Evolutionary conservation across 371 early-diverging fungal species (phyloP).

Genomic region (Globomyces sp.): DNA sequence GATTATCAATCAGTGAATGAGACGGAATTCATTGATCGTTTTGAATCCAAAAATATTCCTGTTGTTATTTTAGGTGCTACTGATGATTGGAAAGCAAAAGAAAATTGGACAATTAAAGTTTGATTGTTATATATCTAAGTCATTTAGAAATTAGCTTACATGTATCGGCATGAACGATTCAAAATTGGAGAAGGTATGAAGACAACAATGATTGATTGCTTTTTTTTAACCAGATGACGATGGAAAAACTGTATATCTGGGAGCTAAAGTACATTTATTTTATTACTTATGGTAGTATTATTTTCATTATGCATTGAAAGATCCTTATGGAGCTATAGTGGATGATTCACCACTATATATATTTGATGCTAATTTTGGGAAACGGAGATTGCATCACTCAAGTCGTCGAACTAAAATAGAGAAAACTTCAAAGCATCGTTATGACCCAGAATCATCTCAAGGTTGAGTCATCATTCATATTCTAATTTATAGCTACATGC

Average conservation of each 20-base stretch:
- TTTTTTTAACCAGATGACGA: constrained; percentile 55
- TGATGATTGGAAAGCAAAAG: constrained; percentile 60
- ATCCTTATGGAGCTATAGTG: constrained; percentile 45
- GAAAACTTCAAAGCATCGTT: constrained; percentile 7
- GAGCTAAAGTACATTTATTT: constrained; percentile 46
- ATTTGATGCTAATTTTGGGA: constrained; percentile 69
- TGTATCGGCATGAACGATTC: constrained; percentile 57
- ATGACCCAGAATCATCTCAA: constrained; percentile 19
- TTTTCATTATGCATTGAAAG: constrained; percentile 51
- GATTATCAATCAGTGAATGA: constrained; percentile 41
- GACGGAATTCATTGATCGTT: constrained; percentile 60
- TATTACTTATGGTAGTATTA: constrained; percentile 44
- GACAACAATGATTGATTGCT: too few relatives aligned
- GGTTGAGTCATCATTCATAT: too few relatives aligned
- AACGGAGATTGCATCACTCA: constrained; percentile 36
- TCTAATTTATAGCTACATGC: constrained; percentile 12
- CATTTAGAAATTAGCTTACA: constrained; percentile 23
- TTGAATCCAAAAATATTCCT: constrained; percentile 58
- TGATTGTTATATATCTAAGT: not conserved
- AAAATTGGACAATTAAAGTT: constrained; percentile 50
- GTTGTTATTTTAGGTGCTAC: constrained; percentile 64
- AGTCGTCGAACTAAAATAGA: not conserved
- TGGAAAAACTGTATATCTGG: constrained; percentile 67
- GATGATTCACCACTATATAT: constrained; percentile 85
- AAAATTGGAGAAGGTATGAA: constrained; percentile 63